Evolutionary conservation across 768 basidiomycete species (phyloP).

Genomic region (Psilocybe cyanescens): DNA sequence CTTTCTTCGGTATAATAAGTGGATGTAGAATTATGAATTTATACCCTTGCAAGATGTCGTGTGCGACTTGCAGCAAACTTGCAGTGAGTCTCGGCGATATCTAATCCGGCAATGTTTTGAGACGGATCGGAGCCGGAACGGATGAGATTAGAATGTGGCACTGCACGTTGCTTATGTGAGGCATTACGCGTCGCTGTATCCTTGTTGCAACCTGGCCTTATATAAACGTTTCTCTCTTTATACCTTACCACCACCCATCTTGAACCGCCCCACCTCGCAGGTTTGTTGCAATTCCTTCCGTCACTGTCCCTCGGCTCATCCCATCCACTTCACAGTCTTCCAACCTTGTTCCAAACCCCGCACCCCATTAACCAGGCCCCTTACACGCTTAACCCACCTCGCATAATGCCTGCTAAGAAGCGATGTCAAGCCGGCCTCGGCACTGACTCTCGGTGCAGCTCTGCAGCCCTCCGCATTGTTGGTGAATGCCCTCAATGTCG

Average conservation of each 20-base stretch:
- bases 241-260: slow-evolving; percentile 18
- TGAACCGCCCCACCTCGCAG: slow-evolving; percentile 18
- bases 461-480: slow-evolving; percentile 81
- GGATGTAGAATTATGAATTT: slow-evolving; percentile 6
- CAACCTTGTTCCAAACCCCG: slow-evolving; percentile 1
- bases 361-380: slow-evolving; percentile 12
- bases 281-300: slow-evolving; percentile 12
- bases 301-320: slow-evolving; percentile 8
- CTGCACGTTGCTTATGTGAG: slow-evolving; percentile 28
- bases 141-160: slow-evolving; percentile 14
- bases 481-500: slow-evolving; percentile 86
- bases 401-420: slow-evolving; percentile 80
- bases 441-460: slow-evolving; percentile 65
- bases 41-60: slow-evolving; percentile 8
- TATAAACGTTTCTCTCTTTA: slow-evolving; percentile 21
- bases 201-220: slow-evolving; percentile 27
- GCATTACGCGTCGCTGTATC: slow-evolving; percentile 34
- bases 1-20: slow-evolving; percentile 16
- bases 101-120: neutral
- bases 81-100: neutral
- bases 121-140: slow-evolving; percentile 24
- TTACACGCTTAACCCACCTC: slow-evolving; percentile 11
- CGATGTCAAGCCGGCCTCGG: slow-evolving; percentile 74
- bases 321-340: neutral
- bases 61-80: neutral